A percentile compares a stretch with the other conserved stretches of the same genome.
These are phyloP conservation scores for Fomitopsis betulina DNA, from an alignment of 1,284 basidiomycete genomes.

Conservation along the genomic window DNA sequence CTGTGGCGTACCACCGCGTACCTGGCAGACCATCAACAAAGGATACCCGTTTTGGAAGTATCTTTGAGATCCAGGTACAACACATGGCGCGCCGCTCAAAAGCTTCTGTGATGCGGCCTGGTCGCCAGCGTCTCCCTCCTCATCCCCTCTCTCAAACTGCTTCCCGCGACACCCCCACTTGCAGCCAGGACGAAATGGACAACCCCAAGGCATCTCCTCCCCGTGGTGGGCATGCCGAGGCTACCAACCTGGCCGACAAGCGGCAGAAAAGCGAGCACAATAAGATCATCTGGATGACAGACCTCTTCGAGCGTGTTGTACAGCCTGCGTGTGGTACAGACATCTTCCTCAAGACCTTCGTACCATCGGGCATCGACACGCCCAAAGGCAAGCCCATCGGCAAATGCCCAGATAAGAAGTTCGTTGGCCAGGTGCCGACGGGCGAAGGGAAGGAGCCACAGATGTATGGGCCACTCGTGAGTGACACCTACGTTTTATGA, in stretches of 20 bases:
- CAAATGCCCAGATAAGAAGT: not conserved
- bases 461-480: not conserved
- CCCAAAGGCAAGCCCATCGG: not conserved
- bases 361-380: not conserved
- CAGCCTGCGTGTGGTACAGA: not conserved
- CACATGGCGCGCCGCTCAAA: not conserved
- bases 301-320: not conserved
- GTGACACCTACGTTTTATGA: not conserved
- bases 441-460: not conserved
- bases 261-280: not conserved
- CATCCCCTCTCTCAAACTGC: not conserved
- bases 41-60: not conserved
- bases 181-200: not conserved
- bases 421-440: not conserved
- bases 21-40: not conserved
- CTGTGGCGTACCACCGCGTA: not conserved
- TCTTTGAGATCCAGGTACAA: not conserved
- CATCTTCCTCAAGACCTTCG: not conserved
- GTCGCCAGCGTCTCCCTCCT: not conserved
- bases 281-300: not conserved
- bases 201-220: not conserved
- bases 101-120: not conserved
- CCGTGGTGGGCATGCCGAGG: not conserved
- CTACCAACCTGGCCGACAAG: not conserved
- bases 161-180: not conserved